Evolutionary conservation across 2,329 filamentous ascomycete species (phyloP).

Genomic region (Fusarium nodosum): DNA sequence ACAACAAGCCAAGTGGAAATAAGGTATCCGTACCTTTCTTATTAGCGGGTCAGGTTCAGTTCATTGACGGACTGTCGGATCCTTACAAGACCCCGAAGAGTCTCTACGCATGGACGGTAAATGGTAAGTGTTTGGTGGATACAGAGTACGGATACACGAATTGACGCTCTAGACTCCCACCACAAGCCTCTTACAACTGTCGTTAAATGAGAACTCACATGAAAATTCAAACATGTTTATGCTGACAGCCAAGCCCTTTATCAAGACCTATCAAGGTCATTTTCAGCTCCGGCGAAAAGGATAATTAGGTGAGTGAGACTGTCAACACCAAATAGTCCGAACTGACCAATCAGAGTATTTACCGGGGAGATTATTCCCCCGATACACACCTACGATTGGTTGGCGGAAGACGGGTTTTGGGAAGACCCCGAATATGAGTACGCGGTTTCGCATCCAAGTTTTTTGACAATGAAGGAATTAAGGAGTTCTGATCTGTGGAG

Average conservation of each 20-base stretch:
- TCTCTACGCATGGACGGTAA: too few relatives aligned
- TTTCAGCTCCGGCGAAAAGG: constrained; percentile 3
- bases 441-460: constrained; percentile 33
- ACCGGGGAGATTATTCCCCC: constrained; percentile 35
- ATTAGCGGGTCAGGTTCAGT: constrained; percentile 27
- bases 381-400: constrained; percentile 22
- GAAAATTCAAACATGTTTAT: neutral
- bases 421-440: constrained; percentile 27
- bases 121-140: too few relatives aligned
- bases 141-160: too few relatives aligned
- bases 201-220: neutral
- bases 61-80: constrained; percentile 49
- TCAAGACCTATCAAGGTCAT: constrained; percentile 5
- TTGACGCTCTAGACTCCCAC: neutral
- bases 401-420: constrained; percentile 27
- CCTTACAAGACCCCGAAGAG: constrained; percentile 52
- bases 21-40: neutral
- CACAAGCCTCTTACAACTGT: neutral
- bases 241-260: constrained; percentile 29
- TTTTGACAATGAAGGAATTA: constrained; percentile 2
- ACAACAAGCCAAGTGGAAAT: neutral
- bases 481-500: constrained; percentile 16
- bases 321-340: neutral
- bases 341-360: constrained; percentile 15
- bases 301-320: constrained; percentile 6